Evolutionary conservation across 1,139 yeast species (phyloP).

Genomic region (Arxiozyma telluris): DNA sequence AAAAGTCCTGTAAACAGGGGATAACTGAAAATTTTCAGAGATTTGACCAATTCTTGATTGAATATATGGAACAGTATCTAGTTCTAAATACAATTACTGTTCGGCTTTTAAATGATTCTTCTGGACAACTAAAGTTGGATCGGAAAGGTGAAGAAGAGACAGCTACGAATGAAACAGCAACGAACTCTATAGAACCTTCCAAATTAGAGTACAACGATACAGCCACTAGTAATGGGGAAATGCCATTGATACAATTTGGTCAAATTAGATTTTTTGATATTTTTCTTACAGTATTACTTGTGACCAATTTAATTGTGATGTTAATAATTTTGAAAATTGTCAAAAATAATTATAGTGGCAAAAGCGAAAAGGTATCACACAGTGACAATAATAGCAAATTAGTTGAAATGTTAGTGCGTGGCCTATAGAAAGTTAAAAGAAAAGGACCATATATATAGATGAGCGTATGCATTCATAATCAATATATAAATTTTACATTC

Average conservation of each 20-base stretch:
- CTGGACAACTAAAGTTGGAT: background rate
- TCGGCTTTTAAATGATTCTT: background rate
- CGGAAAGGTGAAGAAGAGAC: conserved; percentile 3
- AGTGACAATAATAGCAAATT: background rate
- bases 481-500: too few relatives aligned
- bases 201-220: background rate
- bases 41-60: conserved; percentile 15
- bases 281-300: background rate
- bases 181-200: background rate
- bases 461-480: too few relatives aligned
- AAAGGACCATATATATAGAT: too few relatives aligned
- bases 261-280: background rate
- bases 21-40: conserved; percentile 51
- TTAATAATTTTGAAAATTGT: conserved; percentile 1
- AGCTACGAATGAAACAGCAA: background rate
- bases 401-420: background rate
- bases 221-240: background rate
- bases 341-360: background rate
- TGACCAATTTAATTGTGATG: background rate
- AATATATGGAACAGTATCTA: conserved; percentile 9
- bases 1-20: conserved; percentile 82
- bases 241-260: background rate
- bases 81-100: background rate
- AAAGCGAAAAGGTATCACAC: background rate
- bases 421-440: background rate